Percentiles rank a stretch among this genome's conserved stretches.
Conservation (phyloP, 2,329 filamentous ascomycete species). For the Sphaceloma murrayae region DNA sequence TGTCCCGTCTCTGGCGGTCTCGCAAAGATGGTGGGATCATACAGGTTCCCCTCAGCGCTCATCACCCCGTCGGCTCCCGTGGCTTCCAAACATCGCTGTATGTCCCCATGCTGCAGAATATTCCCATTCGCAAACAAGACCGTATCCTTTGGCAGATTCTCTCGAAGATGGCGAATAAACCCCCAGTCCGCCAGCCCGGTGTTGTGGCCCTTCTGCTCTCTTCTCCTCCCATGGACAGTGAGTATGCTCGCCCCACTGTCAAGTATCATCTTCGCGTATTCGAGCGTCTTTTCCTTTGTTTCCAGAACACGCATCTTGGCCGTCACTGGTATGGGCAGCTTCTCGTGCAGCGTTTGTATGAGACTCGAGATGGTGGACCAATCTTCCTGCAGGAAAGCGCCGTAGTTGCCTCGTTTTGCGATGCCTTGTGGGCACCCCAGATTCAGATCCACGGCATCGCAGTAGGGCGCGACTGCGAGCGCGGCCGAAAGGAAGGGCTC, state of each 20-base stretch:
- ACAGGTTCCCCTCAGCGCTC: constrained; percentile 91
- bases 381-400: constrained; percentile 90
- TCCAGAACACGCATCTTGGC: constrained; percentile 91
- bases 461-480: constrained; percentile 68
- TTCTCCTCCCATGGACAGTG: constrained; percentile 77
- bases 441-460: constrained; percentile 92
- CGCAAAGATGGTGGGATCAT: constrained; percentile 81
- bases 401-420: constrained; percentile 80
- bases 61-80: constrained; percentile 91
- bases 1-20: constrained; percentile 52
- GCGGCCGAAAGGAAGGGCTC: constrained; percentile 73
- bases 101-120: constrained; percentile 68
- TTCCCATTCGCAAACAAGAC: constrained; percentile 98
- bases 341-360: constrained; percentile 70
- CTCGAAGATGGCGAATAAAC: constrained; percentile 71
- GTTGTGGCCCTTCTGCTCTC: constrained; percentile 93
- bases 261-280: constrained; percentile 80
- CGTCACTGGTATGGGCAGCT: constrained; percentile 75
- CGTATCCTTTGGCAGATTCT: constrained; percentile 73
- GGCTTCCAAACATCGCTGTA: constrained; percentile 64
- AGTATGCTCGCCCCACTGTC: constrained; percentile 84
- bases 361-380: constrained; percentile 73
- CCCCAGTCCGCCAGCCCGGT: constrained; percentile 90
- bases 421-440: constrained; percentile 95
- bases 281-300: constrained; percentile 73